These are phyloP conservation scores for Ploettnerulaceae sp. DNA, from an alignment of 2,329 filamentous ascomycete genomes.

Conservation along the genomic window DNA sequence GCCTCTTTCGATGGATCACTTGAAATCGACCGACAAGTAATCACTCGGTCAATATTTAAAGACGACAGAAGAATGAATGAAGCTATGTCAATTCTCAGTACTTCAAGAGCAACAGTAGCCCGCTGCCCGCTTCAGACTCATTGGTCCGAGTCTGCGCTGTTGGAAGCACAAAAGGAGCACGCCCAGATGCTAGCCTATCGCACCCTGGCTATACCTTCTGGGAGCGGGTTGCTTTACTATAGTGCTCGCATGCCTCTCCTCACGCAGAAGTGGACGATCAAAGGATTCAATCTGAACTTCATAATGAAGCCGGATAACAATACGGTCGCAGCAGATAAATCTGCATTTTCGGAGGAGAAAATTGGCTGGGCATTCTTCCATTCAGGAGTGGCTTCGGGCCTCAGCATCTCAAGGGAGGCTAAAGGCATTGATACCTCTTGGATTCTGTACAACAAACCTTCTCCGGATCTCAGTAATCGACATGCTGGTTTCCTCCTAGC, in stretches of 20 bases:
- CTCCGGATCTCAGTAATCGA: slow-evolving; percentile 82
- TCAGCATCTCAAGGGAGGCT: slow-evolving; percentile 84
- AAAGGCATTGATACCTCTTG: slow-evolving; percentile 97
- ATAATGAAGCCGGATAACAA: slow-evolving; percentile 88
- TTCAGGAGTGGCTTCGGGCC: slow-evolving; percentile 85
- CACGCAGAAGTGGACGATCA: slow-evolving; percentile 85
- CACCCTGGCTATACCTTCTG: slow-evolving; percentile 83
- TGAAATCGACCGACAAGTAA: slow-evolving; percentile 75
- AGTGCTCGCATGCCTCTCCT: slow-evolving; percentile 81
- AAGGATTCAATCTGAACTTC: slow-evolving; percentile 88
- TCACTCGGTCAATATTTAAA: slow-evolving; percentile 83
- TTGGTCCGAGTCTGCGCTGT: slow-evolving; percentile 79
- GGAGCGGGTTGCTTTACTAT: slow-evolving; percentile 83
- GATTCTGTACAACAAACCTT: slow-evolving; percentile 96
- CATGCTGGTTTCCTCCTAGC: slow-evolving; percentile 92
- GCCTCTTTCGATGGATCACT: slow-evolving; percentile 71
- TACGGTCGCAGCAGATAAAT: slow-evolving; percentile 87
- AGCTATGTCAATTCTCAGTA: slow-evolving; percentile 79
- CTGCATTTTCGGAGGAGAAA: slow-evolving; percentile 87
- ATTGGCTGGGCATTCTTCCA: slow-evolving; percentile 99
- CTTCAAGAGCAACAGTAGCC: slow-evolving; percentile 73
- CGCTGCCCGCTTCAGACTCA: slow-evolving; percentile 68
- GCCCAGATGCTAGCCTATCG: slow-evolving; percentile 82
- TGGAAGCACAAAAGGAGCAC: slow-evolving; percentile 89
- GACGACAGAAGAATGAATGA: slow-evolving; percentile 89